Evolutionary conservation across 139 green algal species (phyloP).

Genomic region (Micromonas pusilla): DNA sequence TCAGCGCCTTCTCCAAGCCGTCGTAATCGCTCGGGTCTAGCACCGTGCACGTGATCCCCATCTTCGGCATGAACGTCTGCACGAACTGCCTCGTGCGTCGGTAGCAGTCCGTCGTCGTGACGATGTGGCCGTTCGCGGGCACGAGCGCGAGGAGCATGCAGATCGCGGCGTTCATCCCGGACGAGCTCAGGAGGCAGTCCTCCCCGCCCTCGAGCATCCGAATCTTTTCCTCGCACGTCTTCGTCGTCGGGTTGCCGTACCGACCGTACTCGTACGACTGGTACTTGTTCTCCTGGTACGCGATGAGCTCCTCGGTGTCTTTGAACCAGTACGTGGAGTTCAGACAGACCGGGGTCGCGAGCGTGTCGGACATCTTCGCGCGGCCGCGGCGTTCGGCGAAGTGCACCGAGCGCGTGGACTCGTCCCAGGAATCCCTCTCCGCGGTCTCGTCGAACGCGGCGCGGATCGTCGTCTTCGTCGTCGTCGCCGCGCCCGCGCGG

Average conservation of each 20-base stretch:
- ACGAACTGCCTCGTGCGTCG: conserved; percentile 95
- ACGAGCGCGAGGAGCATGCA: conserved; percentile 98
- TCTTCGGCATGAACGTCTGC: conserved; percentile 93
- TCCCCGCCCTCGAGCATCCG: conserved; percentile 88
- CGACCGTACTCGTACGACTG: conserved; percentile 81
- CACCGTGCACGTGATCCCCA: conserved; percentile 88
- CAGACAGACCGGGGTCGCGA: conserved; percentile 96
- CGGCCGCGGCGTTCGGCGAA: conserved; percentile 70
- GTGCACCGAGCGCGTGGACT: conserved; percentile 13
- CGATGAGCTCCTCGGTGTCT: conserved; percentile 79
- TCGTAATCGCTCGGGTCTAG: conserved; percentile 90
- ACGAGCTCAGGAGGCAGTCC: conserved; percentile 84
- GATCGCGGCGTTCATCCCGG: conserved; percentile 94
- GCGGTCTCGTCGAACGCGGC: too few relatives aligned
- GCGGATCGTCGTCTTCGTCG: too few relatives aligned
- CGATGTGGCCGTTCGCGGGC: conserved; percentile 88
- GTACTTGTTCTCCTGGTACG: conserved; percentile 77
- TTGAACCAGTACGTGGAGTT: conserved; percentile 94
- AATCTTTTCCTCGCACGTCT: conserved; percentile 88
- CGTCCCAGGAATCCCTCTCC: too few relatives aligned
- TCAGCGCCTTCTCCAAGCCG: conserved; percentile 53
- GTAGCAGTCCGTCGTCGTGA: conserved; percentile 99
- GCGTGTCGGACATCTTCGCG: conserved; percentile 73
- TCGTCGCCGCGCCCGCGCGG: too few relatives aligned
- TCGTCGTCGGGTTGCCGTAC: conserved; percentile 95